phyloP scores from a whole-genome alignment of 768 basidiomycete species.

The Pisolithus marmoratus region DNA sequence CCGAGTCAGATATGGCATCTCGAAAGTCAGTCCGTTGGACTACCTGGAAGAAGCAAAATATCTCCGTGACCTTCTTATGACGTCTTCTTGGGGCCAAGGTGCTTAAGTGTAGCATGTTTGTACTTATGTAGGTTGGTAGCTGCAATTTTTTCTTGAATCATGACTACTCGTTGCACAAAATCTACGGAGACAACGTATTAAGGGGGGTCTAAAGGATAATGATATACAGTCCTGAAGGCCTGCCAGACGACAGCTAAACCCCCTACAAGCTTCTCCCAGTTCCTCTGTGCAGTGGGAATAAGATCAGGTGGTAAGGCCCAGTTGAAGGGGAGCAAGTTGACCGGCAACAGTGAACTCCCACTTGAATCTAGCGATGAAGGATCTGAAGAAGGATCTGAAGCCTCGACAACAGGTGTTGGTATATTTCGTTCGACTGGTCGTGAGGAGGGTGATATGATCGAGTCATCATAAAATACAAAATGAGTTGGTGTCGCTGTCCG shows the following conservation, averaged over 20 bases:
- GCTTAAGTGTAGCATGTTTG: not conserved
- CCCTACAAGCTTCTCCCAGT: conserved; percentile 21
- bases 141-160: conserved; percentile 2
- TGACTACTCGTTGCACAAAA: not conserved
- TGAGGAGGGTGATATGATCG: conserved; percentile 4
- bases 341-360: conserved; percentile 17
- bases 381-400: conserved; percentile 11
- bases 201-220: conserved; percentile 31
- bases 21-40: conserved; percentile 57
- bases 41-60: conserved; percentile 61
- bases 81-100: conserved; percentile 47
- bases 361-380: conserved; percentile 3
- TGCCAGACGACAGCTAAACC: conserved; percentile 26
- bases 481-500: conserved; percentile 8
- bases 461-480: conserved; percentile 1
- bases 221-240: conserved; percentile 25
- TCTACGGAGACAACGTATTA: conserved; percentile 5
- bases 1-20: conserved; percentile 80
- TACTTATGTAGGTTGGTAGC: too few relatives aligned
- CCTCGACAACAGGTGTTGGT: conserved; percentile 1
- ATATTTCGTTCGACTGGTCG: conserved; percentile 7
- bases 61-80: conserved; percentile 51
- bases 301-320: conserved; percentile 27
- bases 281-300: conserved; percentile 16
- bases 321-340: conserved; percentile 18